Evolutionary conservation across 1,284 basidiomycete species (phyloP).

Genomic region (Cutaneotrichosporon spelunceum): DNA sequence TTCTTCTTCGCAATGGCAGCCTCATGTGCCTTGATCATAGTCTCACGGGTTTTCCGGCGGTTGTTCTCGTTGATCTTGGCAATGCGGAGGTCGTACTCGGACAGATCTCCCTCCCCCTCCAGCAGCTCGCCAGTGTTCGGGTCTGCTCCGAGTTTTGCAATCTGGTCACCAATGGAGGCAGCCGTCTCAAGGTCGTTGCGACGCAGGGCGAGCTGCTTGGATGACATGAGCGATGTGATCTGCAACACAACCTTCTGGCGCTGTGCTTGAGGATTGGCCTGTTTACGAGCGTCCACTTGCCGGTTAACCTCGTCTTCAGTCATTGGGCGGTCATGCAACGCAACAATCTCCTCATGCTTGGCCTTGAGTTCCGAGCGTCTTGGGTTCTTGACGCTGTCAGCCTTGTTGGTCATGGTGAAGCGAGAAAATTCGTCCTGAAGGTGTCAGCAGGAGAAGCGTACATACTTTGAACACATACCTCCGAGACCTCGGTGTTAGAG

Average conservation of each 20-base stretch:
- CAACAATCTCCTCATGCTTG: constrained; percentile 62
- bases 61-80: constrained; percentile 84
- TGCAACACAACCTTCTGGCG: constrained; percentile 61
- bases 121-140: constrained; percentile 37
- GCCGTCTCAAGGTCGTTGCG: constrained; percentile 66
- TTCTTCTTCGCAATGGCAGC: constrained; percentile 66
- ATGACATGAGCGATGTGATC: constrained; percentile 53
- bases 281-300: constrained; percentile 59
- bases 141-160: constrained; percentile 58
- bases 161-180: constrained; percentile 60
- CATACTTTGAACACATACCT: constrained; percentile 53
- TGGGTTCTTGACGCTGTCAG: constrained; percentile 64
- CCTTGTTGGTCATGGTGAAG: constrained; percentile 55
- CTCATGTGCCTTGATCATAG: constrained; percentile 70
- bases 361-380: constrained; percentile 63
- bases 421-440: constrained; percentile 70
- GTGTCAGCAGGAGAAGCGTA: not conserved
- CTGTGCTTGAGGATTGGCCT: constrained; percentile 33
- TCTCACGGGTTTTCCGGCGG: constrained; percentile 71
- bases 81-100: constrained; percentile 59
- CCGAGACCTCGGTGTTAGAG: constrained; percentile 64
- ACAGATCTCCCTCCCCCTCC: constrained; percentile 29
- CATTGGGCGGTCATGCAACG: constrained; percentile 60
- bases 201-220: constrained; percentile 65
- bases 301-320: constrained; percentile 70